Base-by-base conservation (phyloP, 176 grass and related monocot genomes). In the Hordeum marinum region DNA sequence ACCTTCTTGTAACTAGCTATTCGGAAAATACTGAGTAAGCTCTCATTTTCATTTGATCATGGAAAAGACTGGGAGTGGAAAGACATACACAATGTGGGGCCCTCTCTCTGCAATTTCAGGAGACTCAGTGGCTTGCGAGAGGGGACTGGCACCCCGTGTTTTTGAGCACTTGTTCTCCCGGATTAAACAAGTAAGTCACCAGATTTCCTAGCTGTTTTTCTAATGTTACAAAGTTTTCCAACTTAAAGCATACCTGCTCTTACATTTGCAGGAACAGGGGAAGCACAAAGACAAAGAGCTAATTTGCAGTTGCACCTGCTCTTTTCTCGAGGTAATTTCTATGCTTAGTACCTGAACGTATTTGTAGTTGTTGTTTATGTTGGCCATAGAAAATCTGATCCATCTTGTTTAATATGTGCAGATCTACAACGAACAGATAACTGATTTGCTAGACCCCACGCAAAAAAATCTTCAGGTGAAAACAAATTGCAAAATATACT, bases 381-480 rank as follows among this genome's bases (percentile, higher is more conserved):
- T 87, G 59, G 13, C 15, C 8, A 25, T 55, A 46, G 21, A 75
- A 72, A 72, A 64, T 90, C 36, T 90, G 50, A 90, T 40, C 8
- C 59, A 68, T 37, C 40, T 23, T 69, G 42, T 70, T 27, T 84
- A 6, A 46, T 72, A 43, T 50, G 17, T 83, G 71, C 90, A 98
- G 96, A 98, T 98, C 32, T 94, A 98, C 69, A 98, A 96, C 90
- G 96, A 98, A 68, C 96, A 98, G 86, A 98, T 98, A 80, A 98
- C 96, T 52, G 96, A 98, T 83, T 95, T 98, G 82, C 90, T 98
- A 80, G 90, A 98, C 40, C 93, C 96, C 8, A 63, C 79, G 1
- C 86, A 80, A 72, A 98, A 85, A 61, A 94, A 87, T 43, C 96
- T 98, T 89, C 96, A 95, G 91, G 96, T 98, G 80, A 80, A 48